phyloP scores from a whole-genome alignment of 1,139 yeast genomes.

The Blastobotrys ciferrii region DNA sequence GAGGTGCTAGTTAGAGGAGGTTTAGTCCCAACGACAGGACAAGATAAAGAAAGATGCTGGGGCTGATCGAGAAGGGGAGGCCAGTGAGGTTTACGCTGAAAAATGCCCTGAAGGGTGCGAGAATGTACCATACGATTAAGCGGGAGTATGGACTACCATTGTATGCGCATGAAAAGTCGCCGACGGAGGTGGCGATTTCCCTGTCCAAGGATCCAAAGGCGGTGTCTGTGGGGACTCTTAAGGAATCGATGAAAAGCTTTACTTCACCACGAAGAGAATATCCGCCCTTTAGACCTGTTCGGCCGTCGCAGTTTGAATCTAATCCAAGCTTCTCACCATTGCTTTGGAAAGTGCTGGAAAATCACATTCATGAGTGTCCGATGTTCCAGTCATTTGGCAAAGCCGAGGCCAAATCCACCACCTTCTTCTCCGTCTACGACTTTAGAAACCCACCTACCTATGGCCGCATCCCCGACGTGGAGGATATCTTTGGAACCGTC shows the following conservation, averaged over 20 bases:
- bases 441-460: constrained; percentile 63
- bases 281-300: not conserved
- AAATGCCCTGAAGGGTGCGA: not conserved
- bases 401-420: constrained; percentile 41
- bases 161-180: constrained; percentile 7
- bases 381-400: constrained; percentile 62
- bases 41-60: no score
- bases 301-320: constrained; percentile 12
- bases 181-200: constrained; percentile 18
- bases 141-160: constrained; percentile 3
- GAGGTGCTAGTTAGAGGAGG: no score
- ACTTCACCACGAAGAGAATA: not conserved
- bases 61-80: no score
- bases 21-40: no score
- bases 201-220: constrained; percentile 24
- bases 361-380: constrained; percentile 49
- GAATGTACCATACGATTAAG: constrained; percentile 1
- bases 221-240: constrained; percentile 30
- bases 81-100: not conserved
- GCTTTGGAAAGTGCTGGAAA: constrained; percentile 36
- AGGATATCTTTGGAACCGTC: constrained; percentile 70
- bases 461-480: constrained; percentile 71
- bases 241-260: constrained; percentile 10
- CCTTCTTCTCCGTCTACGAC: constrained; percentile 72
- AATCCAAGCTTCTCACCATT: constrained; percentile 27